These are phyloP conservation scores for Papilionanthe hybrid DNA, from an alignment of 116 monocot species.

Conservation along the genomic window DNA sequence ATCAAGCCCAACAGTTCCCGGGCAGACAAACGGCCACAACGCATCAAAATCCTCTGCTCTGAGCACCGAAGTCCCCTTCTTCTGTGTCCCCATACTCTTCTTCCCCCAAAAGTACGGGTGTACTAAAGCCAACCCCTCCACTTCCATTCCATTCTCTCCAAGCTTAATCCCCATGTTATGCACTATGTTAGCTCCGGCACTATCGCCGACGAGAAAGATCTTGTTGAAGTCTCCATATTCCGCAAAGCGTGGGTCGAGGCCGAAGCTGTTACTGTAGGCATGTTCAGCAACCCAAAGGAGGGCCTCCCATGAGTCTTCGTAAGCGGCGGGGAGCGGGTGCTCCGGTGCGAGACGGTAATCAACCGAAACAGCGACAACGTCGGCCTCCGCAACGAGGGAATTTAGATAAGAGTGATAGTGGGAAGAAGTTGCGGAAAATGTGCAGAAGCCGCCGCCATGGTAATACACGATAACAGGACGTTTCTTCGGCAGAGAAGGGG, in stretches of 20 bases:
- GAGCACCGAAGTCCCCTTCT: not conserved
- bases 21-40: not conserved
- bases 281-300: not conserved
- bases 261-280: too few species aligned
- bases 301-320: conserved; percentile 1
- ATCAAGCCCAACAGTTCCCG: not conserved
- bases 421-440: not conserved
- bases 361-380: not conserved
- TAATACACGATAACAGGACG: conserved; percentile 11
- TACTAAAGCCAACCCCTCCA: not conserved
- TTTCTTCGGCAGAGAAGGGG: not conserved
- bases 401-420: not conserved
- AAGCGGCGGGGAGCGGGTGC: conserved; percentile 16
- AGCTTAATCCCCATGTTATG: conserved; percentile 11
- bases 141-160: not conserved
- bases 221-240: not conserved
- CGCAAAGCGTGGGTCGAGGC: not conserved
- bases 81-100: not conserved
- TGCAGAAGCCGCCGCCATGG: conserved; percentile 16
- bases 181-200: conserved; percentile 5
- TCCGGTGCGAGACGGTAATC: conserved; percentile 25
- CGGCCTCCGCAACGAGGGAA: not conserved
- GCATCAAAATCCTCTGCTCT: not conserved
- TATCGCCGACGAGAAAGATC: conserved; percentile 4
- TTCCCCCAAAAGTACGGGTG: conserved; percentile 8